Conservation (phyloP, 495 filamentous ascomycete genomes). For the Corynascus novoguineensis region DNA sequence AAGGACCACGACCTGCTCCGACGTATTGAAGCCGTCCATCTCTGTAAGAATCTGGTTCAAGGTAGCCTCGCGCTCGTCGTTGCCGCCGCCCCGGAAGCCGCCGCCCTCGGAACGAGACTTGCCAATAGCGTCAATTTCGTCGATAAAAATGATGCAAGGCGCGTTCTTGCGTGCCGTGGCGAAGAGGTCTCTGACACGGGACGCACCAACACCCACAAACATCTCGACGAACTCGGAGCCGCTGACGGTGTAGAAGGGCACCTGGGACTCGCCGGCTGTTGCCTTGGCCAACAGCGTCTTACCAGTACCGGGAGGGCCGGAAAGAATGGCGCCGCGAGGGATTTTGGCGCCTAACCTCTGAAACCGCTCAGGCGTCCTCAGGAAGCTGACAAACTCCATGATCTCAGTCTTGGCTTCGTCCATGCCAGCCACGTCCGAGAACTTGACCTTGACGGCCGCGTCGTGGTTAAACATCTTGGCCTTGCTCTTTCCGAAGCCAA, state of each 20-base stretch:
- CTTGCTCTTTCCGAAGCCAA: slow-evolving; percentile 90
- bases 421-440: slow-evolving; percentile 95
- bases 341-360: slow-evolving; percentile 95
- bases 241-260: slow-evolving; percentile 97
- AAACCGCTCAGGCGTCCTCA: slow-evolving; percentile 84
- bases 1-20: slow-evolving; percentile 95
- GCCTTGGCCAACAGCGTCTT: slow-evolving; percentile 97
- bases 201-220: slow-evolving; percentile 98
- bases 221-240: slow-evolving; percentile 99
- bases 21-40: slow-evolving; percentile 99
- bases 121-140: slow-evolving; percentile 98
- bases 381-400: slow-evolving; percentile 98
- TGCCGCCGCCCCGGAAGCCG: slow-evolving; percentile 72
- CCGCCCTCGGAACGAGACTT: slow-evolving; percentile 69
- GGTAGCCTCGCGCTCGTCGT: slow-evolving; percentile 93
- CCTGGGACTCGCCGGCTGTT: slow-evolving; percentile 93
- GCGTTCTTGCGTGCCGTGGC: slow-evolving; percentile 91
- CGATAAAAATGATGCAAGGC: slow-evolving; percentile 98
- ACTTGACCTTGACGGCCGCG: slow-evolving; percentile 91
- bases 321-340: slow-evolving; percentile 90
- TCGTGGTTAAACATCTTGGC: slow-evolving; percentile 98
- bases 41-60: slow-evolving; percentile 98
- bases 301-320: slow-evolving; percentile 94
- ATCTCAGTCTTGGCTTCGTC: slow-evolving; percentile 98
- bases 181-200: slow-evolving; percentile 90